Conservation (phyloP, 2,329 filamentous ascomycete genomes). For the Emydomyces testavorans region DNA sequence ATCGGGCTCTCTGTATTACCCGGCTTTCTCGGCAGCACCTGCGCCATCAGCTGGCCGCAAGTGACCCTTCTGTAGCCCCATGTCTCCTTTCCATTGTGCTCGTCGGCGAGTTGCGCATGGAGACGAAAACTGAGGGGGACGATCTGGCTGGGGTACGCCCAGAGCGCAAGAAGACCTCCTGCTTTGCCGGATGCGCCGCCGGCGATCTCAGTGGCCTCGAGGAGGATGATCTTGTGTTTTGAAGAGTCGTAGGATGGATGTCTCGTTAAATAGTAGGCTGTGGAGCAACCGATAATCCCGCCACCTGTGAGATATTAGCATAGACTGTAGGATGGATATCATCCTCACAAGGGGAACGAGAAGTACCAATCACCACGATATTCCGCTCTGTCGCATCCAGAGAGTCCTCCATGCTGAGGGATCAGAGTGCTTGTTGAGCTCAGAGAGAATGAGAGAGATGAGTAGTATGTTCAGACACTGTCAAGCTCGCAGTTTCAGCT, state of each 20-base stretch:
- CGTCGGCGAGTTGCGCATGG: constrained; percentile 70
- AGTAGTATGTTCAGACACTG: background rate
- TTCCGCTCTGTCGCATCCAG: background rate
- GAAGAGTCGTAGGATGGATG: constrained; percentile 68
- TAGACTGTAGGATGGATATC: too few relatives aligned
- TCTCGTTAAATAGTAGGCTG: constrained; percentile 80
- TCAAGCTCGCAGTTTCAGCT: too few relatives aligned
- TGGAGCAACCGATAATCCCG: constrained; percentile 84
- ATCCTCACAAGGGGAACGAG: too few relatives aligned
- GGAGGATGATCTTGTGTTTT: constrained; percentile 66
- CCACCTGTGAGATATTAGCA: too few relatives aligned
- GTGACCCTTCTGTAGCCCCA: constrained; percentile 81
- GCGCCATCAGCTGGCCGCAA: constrained; percentile 55
- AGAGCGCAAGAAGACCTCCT: constrained; percentile 76
- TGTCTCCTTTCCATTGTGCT: constrained; percentile 62
- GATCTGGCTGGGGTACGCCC: constrained; percentile 77
- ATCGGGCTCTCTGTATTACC: constrained; percentile 23
- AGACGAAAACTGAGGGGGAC: constrained; percentile 77
- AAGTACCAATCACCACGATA: too few relatives aligned
- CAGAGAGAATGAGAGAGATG: background rate
- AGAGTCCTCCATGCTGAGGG: background rate
- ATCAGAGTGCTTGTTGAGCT: too few relatives aligned
- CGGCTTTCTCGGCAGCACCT: constrained; percentile 24
- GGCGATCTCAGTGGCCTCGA: constrained; percentile 77
- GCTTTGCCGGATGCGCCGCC: constrained; percentile 92